phyloP scores from a whole-genome alignment of 495 filamentous ascomycete species.

The Trichoderma gamsii region DNA sequence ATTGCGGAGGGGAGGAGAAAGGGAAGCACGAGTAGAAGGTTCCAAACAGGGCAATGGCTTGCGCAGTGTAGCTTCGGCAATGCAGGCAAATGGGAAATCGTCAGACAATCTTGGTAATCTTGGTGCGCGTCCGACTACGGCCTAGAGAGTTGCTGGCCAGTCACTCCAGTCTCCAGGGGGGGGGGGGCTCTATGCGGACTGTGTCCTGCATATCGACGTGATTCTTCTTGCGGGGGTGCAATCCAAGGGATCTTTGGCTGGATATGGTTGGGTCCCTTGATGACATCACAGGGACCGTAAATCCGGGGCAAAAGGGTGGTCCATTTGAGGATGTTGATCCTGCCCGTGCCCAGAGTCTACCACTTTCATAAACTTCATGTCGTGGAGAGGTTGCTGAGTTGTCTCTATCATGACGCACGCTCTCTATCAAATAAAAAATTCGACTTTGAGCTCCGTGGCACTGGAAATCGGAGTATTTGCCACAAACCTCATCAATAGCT shows the following conservation, averaged over 20 bases:
- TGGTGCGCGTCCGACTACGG: not conserved
- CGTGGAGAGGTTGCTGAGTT: not conserved
- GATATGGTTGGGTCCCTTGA: not conserved
- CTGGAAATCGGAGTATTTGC: too few species aligned
- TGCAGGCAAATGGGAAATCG: not conserved
- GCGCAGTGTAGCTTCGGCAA: not conserved
- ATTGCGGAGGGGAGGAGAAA: too few species aligned
- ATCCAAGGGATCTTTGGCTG: not conserved
- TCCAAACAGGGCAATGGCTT: not conserved
- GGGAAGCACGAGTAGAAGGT: too few species aligned
- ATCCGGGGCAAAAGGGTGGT: slow-evolving; percentile 1
- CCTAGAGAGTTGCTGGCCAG: not conserved
- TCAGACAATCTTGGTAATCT: not conserved
- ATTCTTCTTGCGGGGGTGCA: not conserved
- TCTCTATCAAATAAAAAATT: too few species aligned
- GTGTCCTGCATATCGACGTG: slow-evolving; percentile 6
- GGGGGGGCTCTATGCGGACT: not conserved
- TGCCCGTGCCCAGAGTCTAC: too few species aligned
- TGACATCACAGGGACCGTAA: slow-evolving; percentile 11
- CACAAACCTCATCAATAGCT: too few species aligned
- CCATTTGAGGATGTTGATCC: not conserved
- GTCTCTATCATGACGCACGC: not conserved
- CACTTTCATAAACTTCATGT: not conserved
- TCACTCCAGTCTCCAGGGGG: too few species aligned
- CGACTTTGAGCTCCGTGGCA: too few species aligned